phyloP scores from a whole-genome alignment of 768 basidiomycete species.

The Amylocystis lapponica region DNA sequence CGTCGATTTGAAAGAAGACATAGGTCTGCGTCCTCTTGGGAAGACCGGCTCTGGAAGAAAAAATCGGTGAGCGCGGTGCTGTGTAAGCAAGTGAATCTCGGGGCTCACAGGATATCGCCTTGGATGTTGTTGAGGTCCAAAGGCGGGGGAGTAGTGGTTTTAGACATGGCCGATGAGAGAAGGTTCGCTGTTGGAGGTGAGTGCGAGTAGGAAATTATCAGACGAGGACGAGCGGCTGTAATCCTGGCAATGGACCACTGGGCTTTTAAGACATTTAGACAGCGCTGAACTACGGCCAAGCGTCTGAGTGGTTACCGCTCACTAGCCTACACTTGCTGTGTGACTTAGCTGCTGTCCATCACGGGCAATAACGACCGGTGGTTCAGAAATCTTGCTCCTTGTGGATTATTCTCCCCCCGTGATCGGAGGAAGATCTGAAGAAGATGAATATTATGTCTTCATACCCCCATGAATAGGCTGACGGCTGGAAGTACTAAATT shows the following conservation, averaged over 20 bases:
- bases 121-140: slow-evolving; percentile 22
- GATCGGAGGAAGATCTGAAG: too few relatives aligned
- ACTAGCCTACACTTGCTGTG: too few relatives aligned
- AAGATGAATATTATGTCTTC: too few relatives aligned
- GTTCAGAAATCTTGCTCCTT: too few relatives aligned
- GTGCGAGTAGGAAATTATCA: not conserved
- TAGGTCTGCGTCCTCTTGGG: slow-evolving; percentile 49
- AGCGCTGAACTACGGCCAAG: too few relatives aligned
- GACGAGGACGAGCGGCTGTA: not conserved
- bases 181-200: not conserved
- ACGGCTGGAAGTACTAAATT: too few relatives aligned
- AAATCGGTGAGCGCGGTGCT: not conserved
- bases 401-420: too few relatives aligned
- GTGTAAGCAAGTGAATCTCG: not conserved
- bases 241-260: not conserved
- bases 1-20: slow-evolving; percentile 46
- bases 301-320: too few relatives aligned
- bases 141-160: slow-evolving; percentile 3
- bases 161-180: not conserved
- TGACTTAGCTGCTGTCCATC: too few relatives aligned
- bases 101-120: slow-evolving; percentile 20
- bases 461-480: too few relatives aligned
- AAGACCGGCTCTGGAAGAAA: slow-evolving; percentile 46
- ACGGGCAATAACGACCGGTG: too few relatives aligned
- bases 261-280: not conserved